Base-by-base conservation (phyloP, 106 monocot species). In the Dendrobium chrysotoxum region DNA sequence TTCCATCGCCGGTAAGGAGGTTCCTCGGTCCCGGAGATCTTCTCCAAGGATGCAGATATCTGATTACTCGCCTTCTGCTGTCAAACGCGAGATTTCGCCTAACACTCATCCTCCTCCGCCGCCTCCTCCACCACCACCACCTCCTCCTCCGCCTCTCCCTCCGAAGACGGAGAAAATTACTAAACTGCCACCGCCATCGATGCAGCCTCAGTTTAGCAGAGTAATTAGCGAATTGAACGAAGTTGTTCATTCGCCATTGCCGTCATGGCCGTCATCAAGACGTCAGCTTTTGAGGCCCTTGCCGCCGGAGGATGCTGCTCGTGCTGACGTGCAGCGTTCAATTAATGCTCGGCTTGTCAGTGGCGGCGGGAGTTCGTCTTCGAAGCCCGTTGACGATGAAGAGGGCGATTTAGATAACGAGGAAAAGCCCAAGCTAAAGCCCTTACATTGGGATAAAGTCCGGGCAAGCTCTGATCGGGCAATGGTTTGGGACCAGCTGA, bases 401-500 rank as follows among this genome's bases (percentile, higher is more conserved):
- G 85, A 28, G 18, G 86, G 82, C 26, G 54, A 78, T 77, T 80
- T 78, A 53, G 54, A 79, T 16, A 55, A 70, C 42, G 85, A 75
- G 17, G 83, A 16, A 58, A 88, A 78, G 67, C 92, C 83, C 13
- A 92, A 70, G 78, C 58, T 92, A 84, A 92, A 90, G 77, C 92
- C 89, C 3, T 77, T 92, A 53, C 90, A 90, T 82, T 92, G 92
- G 92, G 92, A 90, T 81, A 90, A 88, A 70, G 88, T 90, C 25
- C 74, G 81, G 28, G 88, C 90, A 35, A 86, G 74, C 20, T 90
- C 90, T 4, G 86, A 92, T 76, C 84, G 85, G 20, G 84, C 83
- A 17, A 86, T 84, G 88, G 90, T 90, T 38, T 92, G 92, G 92
- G 92, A 92, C 79, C 89, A 92, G 68, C 21, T 92, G 64, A 90